Evolutionary conservation across 805 yeast genomes (phyloP), one percentile per base, ranked within the genome.

Genomic region (Brettanomyces naardenensis): DNA sequence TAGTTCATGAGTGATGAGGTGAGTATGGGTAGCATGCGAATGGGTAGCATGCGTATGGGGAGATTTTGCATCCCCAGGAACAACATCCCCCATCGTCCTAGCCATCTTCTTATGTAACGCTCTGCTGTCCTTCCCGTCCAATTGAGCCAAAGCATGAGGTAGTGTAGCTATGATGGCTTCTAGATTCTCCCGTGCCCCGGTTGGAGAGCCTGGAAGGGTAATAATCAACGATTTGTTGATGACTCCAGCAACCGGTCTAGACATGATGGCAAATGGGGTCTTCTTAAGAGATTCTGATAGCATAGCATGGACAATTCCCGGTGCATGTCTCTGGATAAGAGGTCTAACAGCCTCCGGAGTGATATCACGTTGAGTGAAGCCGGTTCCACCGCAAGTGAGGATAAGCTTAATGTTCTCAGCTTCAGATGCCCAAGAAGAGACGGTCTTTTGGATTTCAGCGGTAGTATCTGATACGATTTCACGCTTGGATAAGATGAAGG

Each of bases 371-470:
- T 44, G 46, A 2, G 68, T 51, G 48, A 73, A 69, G 5, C 79
- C 78, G 0, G 79, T 73, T 0, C 79, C 78, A 4, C 79, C 79
- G 21, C 68, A 54, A 1, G 75, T 68, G n/a, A 73, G 30, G 6
- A 73, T 52, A 15, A 71, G 43, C 15, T 48, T 35, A n/a, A 55
- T 14, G 9, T 42, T 45, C 4, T 42, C 47, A 10, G 44, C 49
- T 3, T 30, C 33, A 6, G 39, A 36, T 1, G 59, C 51, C 59
- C 65, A 55, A 9, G 47, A 37, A 9, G 39, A 40, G 7, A 68
- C 40, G 2, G 33, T 42, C 4, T 39, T 30, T 33, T 59, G 64
- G 23, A 70, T 65, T 13, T 46, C 53, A 21, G 43, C 45, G 2
- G 33, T 33, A 9, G 58, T 54, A 43, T 71, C 77, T 1, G 71